phyloP scores from a whole-genome alignment of 495 filamentous ascomycete genomes.

The Aeminium ludgeri region DNA sequence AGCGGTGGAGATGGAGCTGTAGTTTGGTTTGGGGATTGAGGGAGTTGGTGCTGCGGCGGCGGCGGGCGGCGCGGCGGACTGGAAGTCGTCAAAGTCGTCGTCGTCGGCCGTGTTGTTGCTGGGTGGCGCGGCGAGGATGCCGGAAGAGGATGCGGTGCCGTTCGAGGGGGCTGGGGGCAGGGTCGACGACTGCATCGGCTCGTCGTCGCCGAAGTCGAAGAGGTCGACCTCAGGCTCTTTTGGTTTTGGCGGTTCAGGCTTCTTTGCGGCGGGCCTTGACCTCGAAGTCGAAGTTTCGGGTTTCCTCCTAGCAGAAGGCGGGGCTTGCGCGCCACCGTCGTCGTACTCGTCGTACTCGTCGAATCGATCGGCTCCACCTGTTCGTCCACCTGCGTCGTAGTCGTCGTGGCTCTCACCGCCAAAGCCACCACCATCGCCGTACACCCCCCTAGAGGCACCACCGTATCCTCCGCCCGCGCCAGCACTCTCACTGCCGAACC shows the following conservation, averaged over 20 bases:
- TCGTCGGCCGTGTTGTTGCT: constrained; percentile 41
- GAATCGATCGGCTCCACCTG: constrained; percentile 52
- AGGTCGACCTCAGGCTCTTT: constrained; percentile 78
- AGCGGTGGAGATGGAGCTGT: constrained; percentile 39
- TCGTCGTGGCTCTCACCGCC: constrained; percentile 55
- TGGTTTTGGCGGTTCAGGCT: constrained; percentile 49
- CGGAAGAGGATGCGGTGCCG: constrained; percentile 4
- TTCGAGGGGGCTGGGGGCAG: constrained; percentile 14
- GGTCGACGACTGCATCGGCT: constrained; percentile 14
- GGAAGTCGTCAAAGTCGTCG: constrained; percentile 97
- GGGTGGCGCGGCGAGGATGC: constrained; percentile 28
- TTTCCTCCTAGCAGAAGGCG: constrained; percentile 33
- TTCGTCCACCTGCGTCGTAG: constrained; percentile 18
- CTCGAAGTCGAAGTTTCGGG: constrained; percentile 25
- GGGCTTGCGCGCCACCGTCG: constrained; percentile 41
- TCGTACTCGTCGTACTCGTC: constrained; percentile 97
- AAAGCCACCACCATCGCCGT: constrained; percentile 84
- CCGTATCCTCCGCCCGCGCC: constrained; percentile 49
- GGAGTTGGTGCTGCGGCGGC: constrained; percentile 27
- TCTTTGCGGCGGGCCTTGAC: constrained; percentile 29
- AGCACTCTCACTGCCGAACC: constrained; percentile 63
- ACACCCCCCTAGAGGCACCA: constrained; percentile 46
- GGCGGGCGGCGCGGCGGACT: constrained; percentile 55
- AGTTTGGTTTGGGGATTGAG: constrained; percentile 17
- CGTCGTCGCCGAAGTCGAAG: constrained; percentile 68